A percentile compares a stretch with the other conserved stretches of the same genome.
phyloP scores from a whole-genome alignment of 176 grass and related monocot species.

The Aegilops sharonensis region DNA sequence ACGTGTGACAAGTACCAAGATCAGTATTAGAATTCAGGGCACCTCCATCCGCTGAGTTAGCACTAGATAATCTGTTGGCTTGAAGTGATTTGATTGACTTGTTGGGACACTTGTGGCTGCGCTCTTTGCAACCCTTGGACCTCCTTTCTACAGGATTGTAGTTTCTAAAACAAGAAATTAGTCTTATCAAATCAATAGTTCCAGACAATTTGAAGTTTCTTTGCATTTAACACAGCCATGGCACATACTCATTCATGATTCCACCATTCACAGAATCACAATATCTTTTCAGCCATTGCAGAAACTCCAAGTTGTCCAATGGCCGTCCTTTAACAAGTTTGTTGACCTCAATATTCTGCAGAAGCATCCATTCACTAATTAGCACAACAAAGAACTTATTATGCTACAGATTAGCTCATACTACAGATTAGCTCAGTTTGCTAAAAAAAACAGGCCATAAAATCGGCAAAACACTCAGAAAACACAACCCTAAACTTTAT shows the following conservation, averaged over 20 bases:
- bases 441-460: neutral
- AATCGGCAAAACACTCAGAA: neutral
- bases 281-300: slow-evolving; percentile 93
- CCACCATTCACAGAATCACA: slow-evolving; percentile 88
- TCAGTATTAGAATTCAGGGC: neutral
- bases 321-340: slow-evolving; percentile 90
- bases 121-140: slow-evolving; percentile 68
- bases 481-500: neutral
- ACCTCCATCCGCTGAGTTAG: slow-evolving; percentile 46
- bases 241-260: slow-evolving; percentile 81
- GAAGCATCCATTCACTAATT: neutral
- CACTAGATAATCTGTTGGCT: slow-evolving; percentile 52
- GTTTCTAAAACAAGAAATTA: slow-evolving; percentile 54
- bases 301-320: slow-evolving; percentile 86
- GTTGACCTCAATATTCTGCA: slow-evolving; percentile 93
- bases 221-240: slow-evolving; percentile 1
- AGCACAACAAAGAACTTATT: neutral
- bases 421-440: neutral
- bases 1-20: neutral
- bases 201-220: neutral
- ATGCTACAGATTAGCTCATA: neutral
- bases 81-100: slow-evolving; percentile 76
- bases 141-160: slow-evolving; percentile 82
- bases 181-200: neutral
- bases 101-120: slow-evolving; percentile 39